A percentile compares a stretch with the other conserved stretches of the same genome.
These are phyloP conservation scores for Yarrowia sp. DNA, from an alignment of 805 yeast species.

Conservation along the genomic window DNA sequence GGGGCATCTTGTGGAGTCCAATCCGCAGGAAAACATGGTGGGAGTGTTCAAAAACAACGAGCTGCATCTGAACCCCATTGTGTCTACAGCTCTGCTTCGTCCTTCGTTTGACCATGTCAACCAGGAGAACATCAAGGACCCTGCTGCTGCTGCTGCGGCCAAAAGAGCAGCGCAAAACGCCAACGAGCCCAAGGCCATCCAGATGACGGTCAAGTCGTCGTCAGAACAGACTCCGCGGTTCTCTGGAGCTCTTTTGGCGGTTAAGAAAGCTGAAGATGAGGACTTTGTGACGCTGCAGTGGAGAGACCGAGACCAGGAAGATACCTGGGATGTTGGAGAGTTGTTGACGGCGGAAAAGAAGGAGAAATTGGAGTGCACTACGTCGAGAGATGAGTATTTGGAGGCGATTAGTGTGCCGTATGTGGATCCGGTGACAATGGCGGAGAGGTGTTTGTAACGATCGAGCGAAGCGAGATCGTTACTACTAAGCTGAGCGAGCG, in stretches of 20 bases:
- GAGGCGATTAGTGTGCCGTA: constrained; percentile 26
- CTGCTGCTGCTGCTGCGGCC: constrained; percentile 41
- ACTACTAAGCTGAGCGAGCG: too few species aligned
- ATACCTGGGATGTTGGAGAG: constrained; percentile 37
- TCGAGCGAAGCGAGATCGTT: background rate
- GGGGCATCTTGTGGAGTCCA: constrained; percentile 55
- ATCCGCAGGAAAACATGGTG: constrained; percentile 37
- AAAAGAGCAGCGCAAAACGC: constrained; percentile 41
- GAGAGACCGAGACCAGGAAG: constrained; percentile 42
- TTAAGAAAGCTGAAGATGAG: constrained; percentile 63
- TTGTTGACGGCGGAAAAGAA: constrained; percentile 29
- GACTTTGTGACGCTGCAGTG: constrained; percentile 44
- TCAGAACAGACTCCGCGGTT: constrained; percentile 57
- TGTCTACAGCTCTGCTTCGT: constrained; percentile 69
- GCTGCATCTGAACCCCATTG: constrained; percentile 60
- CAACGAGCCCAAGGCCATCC: constrained; percentile 58
- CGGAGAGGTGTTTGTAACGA: background rate
- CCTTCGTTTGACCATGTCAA: constrained; percentile 81
- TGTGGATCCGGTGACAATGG: constrained; percentile 25
- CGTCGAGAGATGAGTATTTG: constrained; percentile 31
- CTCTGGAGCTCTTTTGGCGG: constrained; percentile 67
- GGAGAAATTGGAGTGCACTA: constrained; percentile 28
- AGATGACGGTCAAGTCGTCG: constrained; percentile 67
- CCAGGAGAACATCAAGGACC: constrained; percentile 44
- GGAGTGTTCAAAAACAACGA: constrained; percentile 47